phyloP scores from a whole-genome alignment of 169 alveolate genomes.

The Plasmodium blacklocki region DNA sequence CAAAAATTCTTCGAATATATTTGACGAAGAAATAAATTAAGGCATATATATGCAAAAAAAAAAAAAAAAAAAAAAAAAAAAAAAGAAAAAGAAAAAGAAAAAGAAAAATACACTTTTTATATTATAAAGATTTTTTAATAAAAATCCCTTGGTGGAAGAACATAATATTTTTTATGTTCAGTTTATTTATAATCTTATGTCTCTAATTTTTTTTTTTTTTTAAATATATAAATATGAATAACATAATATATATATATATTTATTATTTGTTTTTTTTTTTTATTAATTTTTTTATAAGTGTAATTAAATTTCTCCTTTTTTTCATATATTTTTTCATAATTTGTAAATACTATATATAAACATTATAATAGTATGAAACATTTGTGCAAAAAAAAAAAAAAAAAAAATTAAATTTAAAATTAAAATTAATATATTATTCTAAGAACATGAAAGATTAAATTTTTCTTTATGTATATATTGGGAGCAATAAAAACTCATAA shows the following conservation, averaged over 20 bases:
- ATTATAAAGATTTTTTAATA: neutral
- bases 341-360: neutral
- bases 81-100: too few species aligned
- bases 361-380: neutral
- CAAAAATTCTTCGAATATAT: constrained; percentile 52
- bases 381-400: too few species aligned
- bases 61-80: too few species aligned
- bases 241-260: too few species aligned
- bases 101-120: neutral
- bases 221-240: neutral
- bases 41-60: neutral
- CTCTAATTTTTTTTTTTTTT: constrained; percentile 27
- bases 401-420: too few species aligned
- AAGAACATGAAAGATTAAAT: too few species aligned
- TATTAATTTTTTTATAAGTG: neutral
- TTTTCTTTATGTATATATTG: too few species aligned
- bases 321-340: neutral
- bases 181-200: constrained; percentile 14
- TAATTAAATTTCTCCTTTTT: neutral
- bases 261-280: neutral
- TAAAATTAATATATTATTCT: too few species aligned
- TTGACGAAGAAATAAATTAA: constrained; percentile 61
- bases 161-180: neutral
- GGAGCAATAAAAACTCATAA: too few species aligned
- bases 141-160: constrained; percentile 3